Percentiles rank a stretch among this genome's conserved stretches.
These are phyloP conservation scores for Lactarius vividus DNA, from an alignment of 768 basidiomycete genomes.

Conservation along the genomic window DNA sequence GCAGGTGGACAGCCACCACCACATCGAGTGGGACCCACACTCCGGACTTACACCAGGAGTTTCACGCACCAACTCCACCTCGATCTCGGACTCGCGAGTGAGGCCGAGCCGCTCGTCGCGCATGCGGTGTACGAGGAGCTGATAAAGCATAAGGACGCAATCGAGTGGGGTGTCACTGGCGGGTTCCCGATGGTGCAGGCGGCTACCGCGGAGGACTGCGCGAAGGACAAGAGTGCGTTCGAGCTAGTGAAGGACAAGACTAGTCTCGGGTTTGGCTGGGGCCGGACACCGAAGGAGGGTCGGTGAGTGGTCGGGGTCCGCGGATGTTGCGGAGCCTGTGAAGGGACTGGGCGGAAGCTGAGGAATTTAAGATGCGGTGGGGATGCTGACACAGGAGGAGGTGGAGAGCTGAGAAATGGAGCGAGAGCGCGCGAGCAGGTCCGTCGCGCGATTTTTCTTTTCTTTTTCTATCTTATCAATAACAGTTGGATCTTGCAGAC, in stretches of 20 bases:
- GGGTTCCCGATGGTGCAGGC: constrained; percentile 44
- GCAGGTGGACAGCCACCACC: constrained; percentile 89
- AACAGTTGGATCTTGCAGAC: constrained; percentile 32
- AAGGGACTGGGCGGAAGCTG: constrained; percentile 92
- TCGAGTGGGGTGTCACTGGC: constrained; percentile 91
- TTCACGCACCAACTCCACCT: constrained; percentile 77
- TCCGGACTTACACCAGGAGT: constrained; percentile 86
- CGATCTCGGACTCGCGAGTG: constrained; percentile 86
- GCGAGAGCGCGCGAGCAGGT: constrained; percentile 79
- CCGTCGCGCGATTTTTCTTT: constrained; percentile 31
- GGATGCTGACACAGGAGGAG: constrained; percentile 84
- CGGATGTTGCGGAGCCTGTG: constrained; percentile 84
- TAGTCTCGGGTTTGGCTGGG: constrained; percentile 74
- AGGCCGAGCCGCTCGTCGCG: constrained; percentile 84
- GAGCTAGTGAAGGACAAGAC: constrained; percentile 76
- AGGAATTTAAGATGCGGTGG: constrained; percentile 85
- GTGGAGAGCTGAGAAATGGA: constrained; percentile 88
- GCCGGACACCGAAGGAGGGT: constrained; percentile 69
- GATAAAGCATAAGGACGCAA: constrained; percentile 90
- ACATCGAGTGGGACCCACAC: constrained; percentile 97
- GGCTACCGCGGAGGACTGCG: constrained; percentile 33
- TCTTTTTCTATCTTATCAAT: constrained; percentile 1
- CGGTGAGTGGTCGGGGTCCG: too few species aligned
- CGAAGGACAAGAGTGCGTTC: constrained; percentile 49
- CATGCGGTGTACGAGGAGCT: constrained; percentile 96